Base-by-base conservation (phyloP, 192 early-diverging fungal species). In the Rhizophlyctis rosea region DNA sequence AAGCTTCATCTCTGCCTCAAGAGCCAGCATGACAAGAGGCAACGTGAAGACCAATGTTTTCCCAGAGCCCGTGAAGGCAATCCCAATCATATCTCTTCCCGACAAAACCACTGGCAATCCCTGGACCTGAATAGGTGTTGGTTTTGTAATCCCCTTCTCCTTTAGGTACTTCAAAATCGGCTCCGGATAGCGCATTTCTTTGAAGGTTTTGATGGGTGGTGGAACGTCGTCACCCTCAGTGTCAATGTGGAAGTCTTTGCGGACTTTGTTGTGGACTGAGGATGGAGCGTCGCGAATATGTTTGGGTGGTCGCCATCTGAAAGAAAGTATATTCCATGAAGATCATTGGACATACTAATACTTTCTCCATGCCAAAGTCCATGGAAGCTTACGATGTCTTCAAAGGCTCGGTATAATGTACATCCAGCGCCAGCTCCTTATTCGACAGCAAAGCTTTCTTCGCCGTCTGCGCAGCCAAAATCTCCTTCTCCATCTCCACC, bases 101-200 rank as follows among this genome's bases (percentile, higher is more conserved):
- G 85, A 78, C 13, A 98, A 72, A 4, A 87, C 92, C 1, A 92
- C 91, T 0, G 96, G 96, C 35, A 98, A 64, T n/a, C 96, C 96
- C 65, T 97, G 93, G 61, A 96, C 85, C 72, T 98, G 94, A 81
- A 98, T 98, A 11, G 94, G 93, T 27, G 96, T 95, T 7, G 96
- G 96, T 54, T 82, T 76, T n/a, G 79, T 67, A 53, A 98, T 98
- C 3, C 83, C 84, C 63, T 95, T 95, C 4, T 73, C 69, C 31
- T 84, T 80, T 29, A 98, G 78, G 57, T 93, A 91, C 14, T 85
- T 76, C 49, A 97, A 54, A 34, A 98, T 82, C 4, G 87, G 75
- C 29, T 76, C 57, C 1, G 94, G 94, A 24, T 97, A 82, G 44
- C 90, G 85, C 96, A 97, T 97, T 34, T 69, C 72, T 30, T 77